Evolutionary conservation across 805 yeast species (phyloP).

Genomic region (Candida schatavii): DNA sequence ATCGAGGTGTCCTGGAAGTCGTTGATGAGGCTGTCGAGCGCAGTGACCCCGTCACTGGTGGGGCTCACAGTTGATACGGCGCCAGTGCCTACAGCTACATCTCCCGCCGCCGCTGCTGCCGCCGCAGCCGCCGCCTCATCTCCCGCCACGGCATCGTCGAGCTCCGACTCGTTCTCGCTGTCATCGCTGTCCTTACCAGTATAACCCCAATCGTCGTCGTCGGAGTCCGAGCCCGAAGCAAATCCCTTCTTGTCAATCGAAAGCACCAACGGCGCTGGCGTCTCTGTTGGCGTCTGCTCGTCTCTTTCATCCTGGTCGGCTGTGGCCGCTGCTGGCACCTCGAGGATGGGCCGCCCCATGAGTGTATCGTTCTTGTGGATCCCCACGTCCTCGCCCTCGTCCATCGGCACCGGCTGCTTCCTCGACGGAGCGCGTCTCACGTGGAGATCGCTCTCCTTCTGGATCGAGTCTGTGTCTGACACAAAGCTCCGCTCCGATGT

Average conservation of each 20-base stretch:
- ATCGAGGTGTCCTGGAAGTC: conserved; percentile 20
- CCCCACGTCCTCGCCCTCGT: neutral
- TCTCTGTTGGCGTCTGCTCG: neutral
- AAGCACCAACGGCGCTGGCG: conserved; percentile 20
- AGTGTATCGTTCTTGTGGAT: neutral
- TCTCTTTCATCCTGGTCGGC: too few species aligned
- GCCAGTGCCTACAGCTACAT: neutral
- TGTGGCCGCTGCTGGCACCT: neutral
- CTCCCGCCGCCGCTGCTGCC: too few species aligned
- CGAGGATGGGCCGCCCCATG: neutral
- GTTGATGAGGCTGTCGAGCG: conserved; percentile 34
- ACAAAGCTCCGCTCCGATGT: conserved; percentile 33
- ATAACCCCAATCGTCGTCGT: conserved; percentile 27
- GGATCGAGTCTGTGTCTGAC: conserved; percentile 41
- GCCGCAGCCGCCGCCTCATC: too few species aligned
- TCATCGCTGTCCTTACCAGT: conserved; percentile 10
- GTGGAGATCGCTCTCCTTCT: conserved; percentile 20
- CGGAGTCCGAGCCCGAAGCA: conserved; percentile 9
- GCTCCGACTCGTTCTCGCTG: conserved; percentile 4
- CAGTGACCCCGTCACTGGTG: neutral
- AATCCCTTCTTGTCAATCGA: conserved; percentile 21
- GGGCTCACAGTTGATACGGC: too few species aligned
- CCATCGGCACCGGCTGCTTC: neutral
- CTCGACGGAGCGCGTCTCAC: neutral
- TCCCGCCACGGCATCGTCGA: neutral